These are phyloP conservation scores for Phascolomyces articulosus DNA, from an alignment of 371 early-diverging fungal species.

Conservation along the genomic window DNA sequence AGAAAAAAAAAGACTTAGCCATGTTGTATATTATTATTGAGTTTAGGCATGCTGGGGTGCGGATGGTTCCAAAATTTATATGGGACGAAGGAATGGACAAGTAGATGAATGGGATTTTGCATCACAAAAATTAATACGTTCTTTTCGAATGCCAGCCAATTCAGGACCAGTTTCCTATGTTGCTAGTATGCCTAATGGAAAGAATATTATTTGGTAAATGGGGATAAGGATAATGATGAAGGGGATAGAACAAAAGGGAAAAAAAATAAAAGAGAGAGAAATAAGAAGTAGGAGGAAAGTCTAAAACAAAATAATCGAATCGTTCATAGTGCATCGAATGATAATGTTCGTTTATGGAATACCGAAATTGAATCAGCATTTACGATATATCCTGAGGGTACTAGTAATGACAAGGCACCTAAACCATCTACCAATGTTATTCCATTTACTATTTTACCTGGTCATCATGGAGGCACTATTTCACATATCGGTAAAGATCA, in stretches of 20 bases:
- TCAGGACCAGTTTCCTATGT: constrained; percentile 92
- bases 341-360: constrained; percentile 94
- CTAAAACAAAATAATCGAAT: not conserved
- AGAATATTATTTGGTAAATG: constrained; percentile 81
- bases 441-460: constrained; percentile 52
- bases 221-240: not conserved
- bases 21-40: not conserved
- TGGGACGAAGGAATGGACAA: constrained; percentile 82
- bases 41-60: constrained; percentile 85
- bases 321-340: constrained; percentile 78
- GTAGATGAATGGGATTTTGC: constrained; percentile 91
- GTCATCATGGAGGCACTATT: constrained; percentile 73
- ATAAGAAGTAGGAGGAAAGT: not conserved
- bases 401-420: constrained; percentile 18
- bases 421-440: constrained; percentile 30
- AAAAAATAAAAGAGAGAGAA: constrained; percentile 16
- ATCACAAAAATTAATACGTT: constrained; percentile 65
- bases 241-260: not conserved
- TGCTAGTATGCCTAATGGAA: constrained; percentile 75
- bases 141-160: constrained; percentile 84
- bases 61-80: constrained; percentile 74
- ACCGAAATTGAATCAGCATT: constrained; percentile 42
- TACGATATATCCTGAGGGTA: constrained; percentile 34
- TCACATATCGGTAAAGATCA: constrained; percentile 76
- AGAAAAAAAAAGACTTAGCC: too few species aligned